Evolutionary conservation across 305 asterid species (phyloP).

Genomic region (Plantago lanceolata): DNA sequence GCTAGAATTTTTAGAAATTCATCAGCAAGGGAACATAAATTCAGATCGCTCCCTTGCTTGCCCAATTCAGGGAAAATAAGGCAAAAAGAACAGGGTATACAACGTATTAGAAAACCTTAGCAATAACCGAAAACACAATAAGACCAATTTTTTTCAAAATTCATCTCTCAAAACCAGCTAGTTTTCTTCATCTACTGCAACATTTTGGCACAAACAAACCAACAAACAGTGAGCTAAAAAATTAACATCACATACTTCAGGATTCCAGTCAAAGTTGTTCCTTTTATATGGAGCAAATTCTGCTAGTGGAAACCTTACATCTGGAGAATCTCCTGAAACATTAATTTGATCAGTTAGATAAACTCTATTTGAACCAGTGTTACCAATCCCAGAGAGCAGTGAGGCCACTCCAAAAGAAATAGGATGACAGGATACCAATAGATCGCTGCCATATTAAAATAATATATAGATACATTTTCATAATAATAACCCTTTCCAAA

Average conservation of each 20-base stretch:
- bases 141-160: neutral
- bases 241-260: slow-evolving; percentile 51
- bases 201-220: slow-evolving; percentile 14
- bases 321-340: slow-evolving; percentile 85
- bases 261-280: slow-evolving; percentile 81
- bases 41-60: no score
- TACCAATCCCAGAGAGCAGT: neutral
- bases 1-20: no score
- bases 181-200: slow-evolving; percentile 10
- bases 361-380: slow-evolving; percentile 8
- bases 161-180: neutral
- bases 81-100: neutral
- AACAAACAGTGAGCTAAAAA: slow-evolving; percentile 7
- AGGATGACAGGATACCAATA: neutral
- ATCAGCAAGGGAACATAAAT: no score
- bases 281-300: slow-evolving; percentile 76
- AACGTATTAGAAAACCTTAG: neutral
- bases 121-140: neutral
- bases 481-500: neutral
- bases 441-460: neutral
- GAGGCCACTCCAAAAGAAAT: neutral
- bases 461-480: neutral
- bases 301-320: slow-evolving; percentile 82
- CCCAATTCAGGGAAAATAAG: neutral
- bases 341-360: slow-evolving; percentile 21